These are phyloP conservation scores for Coemansia sp. DNA, from an alignment of 192 early-diverging fungal species.

Conservation along the genomic window DNA sequence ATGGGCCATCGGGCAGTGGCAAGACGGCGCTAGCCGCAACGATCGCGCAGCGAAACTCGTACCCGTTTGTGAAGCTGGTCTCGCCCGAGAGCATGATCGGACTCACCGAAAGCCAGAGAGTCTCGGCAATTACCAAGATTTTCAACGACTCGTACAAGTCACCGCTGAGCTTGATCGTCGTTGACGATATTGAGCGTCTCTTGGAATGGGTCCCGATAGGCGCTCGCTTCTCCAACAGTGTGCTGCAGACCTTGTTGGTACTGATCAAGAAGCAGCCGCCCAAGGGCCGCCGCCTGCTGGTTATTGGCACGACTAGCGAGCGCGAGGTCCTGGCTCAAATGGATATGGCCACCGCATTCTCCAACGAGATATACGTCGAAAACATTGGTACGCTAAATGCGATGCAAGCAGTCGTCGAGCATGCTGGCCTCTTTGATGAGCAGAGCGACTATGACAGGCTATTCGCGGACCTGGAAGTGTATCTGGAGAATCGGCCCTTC, in stretches of 20 bases:
- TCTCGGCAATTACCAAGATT: conserved; percentile 87
- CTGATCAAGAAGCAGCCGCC: conserved; percentile 92
- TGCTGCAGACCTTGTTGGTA: conserved; percentile 92
- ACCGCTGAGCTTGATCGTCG: conserved; percentile 89
- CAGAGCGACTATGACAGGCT: conserved; percentile 62
- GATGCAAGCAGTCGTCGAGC: conserved; percentile 66
- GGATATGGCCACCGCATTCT: conserved; percentile 87
- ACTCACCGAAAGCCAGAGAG: conserved; percentile 80
- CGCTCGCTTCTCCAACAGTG: conserved; percentile 90
- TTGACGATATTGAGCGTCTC: conserved; percentile 93
- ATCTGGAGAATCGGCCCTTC: conserved; percentile 63
- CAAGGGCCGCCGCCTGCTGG: conserved; percentile 81
- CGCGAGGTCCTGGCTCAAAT: conserved; percentile 81
- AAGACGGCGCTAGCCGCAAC: conserved; percentile 97
- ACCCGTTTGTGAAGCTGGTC: conserved; percentile 97
- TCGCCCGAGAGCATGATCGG: conserved; percentile 97
- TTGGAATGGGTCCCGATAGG: conserved; percentile 97
- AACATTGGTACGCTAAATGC: conserved; percentile 72
- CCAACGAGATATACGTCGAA: conserved; percentile 81
- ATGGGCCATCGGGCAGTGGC: conserved; percentile 86
- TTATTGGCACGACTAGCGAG: conserved; percentile 88
- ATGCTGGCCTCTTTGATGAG: conserved; percentile 71
- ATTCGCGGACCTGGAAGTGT: conserved; percentile 59
- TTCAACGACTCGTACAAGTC: conserved; percentile 98
- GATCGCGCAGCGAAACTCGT: conserved; percentile 87